Evolutionary conservation across 129 eudicot genomes (phyloP).

Genomic region (Gnaphalium uliginosum): DNA sequence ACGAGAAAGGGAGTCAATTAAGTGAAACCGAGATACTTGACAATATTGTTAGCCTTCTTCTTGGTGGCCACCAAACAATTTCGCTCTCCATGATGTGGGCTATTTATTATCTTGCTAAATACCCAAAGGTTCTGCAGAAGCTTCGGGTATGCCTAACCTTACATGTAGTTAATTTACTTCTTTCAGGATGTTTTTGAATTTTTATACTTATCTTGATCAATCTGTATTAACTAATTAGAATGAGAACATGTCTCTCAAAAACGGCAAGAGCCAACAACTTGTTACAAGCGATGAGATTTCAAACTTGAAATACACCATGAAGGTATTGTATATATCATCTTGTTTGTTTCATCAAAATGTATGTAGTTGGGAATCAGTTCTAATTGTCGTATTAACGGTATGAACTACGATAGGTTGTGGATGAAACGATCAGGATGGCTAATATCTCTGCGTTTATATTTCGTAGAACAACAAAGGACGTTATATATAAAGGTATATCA

Average conservation of each 20-base stretch:
- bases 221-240: conserved; percentile 10
- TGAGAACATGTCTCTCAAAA: conserved; percentile 29
- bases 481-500: conserved; percentile 34
- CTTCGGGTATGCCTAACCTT: conserved; percentile 49
- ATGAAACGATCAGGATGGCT: conserved; percentile 49
- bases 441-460: conserved; percentile 38
- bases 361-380: no score
- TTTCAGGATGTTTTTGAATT: background rate
- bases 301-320: conserved; percentile 46
- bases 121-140: conserved; percentile 55
- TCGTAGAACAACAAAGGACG: conserved; percentile 37
- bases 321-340: no score
- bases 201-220: background rate
- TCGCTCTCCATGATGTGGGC: conserved; percentile 50
- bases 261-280: conserved; percentile 30
- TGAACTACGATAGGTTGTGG: conserved; percentile 27
- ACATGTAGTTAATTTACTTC: background rate
- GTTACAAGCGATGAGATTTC: conserved; percentile 47
- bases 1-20: conserved; percentile 49
- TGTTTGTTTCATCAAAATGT: no score
- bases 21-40: conserved; percentile 57
- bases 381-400: no score
- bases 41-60: conserved; percentile 43
- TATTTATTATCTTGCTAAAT: conserved; percentile 53
- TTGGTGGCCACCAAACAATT: conserved; percentile 47